Evolutionary conservation across 768 basidiomycete genomes (phyloP).

Genomic region (Lentinula sp.): DNA sequence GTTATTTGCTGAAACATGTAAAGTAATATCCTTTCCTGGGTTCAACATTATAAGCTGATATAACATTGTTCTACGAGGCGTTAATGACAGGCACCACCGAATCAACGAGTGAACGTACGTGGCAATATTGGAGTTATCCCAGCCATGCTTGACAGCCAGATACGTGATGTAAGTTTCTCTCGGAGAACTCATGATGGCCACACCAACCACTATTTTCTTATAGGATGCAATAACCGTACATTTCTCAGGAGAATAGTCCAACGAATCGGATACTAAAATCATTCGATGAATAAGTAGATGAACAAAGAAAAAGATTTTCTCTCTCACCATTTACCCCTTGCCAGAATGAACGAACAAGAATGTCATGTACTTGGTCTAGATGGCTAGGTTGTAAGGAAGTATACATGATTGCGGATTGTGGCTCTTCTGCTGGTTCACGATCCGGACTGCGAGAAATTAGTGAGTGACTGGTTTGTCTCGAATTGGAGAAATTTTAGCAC

Average conservation of each 20-base stretch:
- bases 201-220: constrained; percentile 65
- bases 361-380: constrained; percentile 64
- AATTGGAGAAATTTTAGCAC: constrained; percentile 31
- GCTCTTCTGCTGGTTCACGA: constrained; percentile 35
- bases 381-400: constrained; percentile 52
- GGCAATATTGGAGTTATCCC: constrained; percentile 77
- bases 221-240: constrained; percentile 76
- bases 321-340: constrained; percentile 61
- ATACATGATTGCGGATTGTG: constrained; percentile 55
- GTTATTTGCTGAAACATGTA: constrained; percentile 79
- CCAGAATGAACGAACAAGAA: constrained; percentile 70
- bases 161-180: constrained; percentile 82
- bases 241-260: constrained; percentile 62
- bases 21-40: constrained; percentile 70
- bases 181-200: constrained; percentile 72
- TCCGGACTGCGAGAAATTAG: constrained; percentile 41
- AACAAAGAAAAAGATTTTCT: neutral
- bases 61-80: constrained; percentile 56
- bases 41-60: constrained; percentile 70
- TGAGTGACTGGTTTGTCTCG: neutral
- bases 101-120: constrained; percentile 36
- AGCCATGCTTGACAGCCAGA: constrained; percentile 70
- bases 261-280: constrained; percentile 57
- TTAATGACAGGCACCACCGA: neutral
- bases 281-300: constrained; percentile 2